These are phyloP conservation scores for Acacia acuminata DNA, from an alignment of 306 rosid species.

Conservation along the genomic window DNA sequence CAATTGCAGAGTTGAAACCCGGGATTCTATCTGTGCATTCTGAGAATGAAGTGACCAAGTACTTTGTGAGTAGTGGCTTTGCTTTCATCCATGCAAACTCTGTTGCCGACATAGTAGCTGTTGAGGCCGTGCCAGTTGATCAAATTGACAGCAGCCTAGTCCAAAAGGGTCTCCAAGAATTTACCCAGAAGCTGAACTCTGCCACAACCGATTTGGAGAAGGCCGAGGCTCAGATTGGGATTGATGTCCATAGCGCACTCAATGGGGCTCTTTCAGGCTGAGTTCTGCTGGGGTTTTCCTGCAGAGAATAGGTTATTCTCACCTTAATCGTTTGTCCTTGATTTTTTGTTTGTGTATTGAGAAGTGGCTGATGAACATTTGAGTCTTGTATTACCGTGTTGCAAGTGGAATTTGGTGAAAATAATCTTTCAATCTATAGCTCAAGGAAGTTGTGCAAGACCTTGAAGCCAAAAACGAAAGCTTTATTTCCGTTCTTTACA, in stretches of 20 bases:
- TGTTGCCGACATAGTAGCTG: conserved; percentile 75
- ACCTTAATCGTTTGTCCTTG: conserved; percentile 20
- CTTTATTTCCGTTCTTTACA: conserved; percentile 22
- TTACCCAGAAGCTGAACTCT: conserved; percentile 88
- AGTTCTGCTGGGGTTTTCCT: conserved; percentile 33
- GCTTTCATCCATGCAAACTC: conserved; percentile 94
- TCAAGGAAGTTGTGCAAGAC: conserved; percentile 41
- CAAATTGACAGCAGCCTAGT: conserved; percentile 69
- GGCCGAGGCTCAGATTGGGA: conserved; percentile 98
- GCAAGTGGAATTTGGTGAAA: conserved; percentile 49
- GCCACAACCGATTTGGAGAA: conserved; percentile 95
- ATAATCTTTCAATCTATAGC: conserved; percentile 52
- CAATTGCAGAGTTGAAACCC: conserved; percentile 97
- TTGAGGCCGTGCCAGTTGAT: conserved; percentile 90
- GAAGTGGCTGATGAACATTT: conserved; percentile 36
- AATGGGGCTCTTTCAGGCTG: conserved; percentile 78
- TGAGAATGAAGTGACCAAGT: conserved; percentile 72
- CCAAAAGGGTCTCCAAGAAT: conserved; percentile 94
- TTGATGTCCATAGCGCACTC: conserved; percentile 88
- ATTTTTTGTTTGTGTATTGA: conserved; percentile 50
- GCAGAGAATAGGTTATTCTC: conserved; percentile 31
- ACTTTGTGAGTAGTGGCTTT: conserved; percentile 92
- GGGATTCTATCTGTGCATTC: conserved; percentile 87
- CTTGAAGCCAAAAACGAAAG: conserved; percentile 32
- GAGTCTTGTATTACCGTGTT: conserved; percentile 40